Evolutionary conservation across 116 monocot species (phyloP), one percentile per base, ranked within the genome.

Genomic region (Zostera marina): DNA sequence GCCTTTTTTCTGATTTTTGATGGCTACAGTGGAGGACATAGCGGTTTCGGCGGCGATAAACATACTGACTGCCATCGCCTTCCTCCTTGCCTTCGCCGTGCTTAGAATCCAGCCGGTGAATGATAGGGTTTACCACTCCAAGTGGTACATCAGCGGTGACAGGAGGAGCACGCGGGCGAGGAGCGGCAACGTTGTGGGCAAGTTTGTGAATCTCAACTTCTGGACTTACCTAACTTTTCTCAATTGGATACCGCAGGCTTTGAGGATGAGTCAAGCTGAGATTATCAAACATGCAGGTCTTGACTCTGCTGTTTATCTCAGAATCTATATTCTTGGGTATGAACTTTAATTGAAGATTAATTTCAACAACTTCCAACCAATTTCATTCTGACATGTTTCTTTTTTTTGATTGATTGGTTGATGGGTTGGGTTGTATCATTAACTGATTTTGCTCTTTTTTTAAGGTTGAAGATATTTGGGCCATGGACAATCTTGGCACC

Each of bases 291-390:
- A 94, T 60, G 93, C 93, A 10, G 93, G 93, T 9, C 76, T 94
- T 17, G 93, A 94, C 52, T 94, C 93, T 24, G 93, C 77, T 13
- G 57, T 94, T 43, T 94, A 81, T 53, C 75, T 94, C 38, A 68
- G 88, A 66, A 79, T 94, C 70, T 94, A 88, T 70, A 73, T 84
- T 69, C 88, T 94, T 12, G 93, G 93, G 93, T 93, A 54, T 4
- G 32, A 32, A 32, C 32, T 32, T 32, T 2, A 32, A 32, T 5
- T 5, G n/a, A n/a, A n/a, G n/a, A n/a, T n/a, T n/a, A n/a, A n/a
- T n/a, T n/a, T n/a, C n/a, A n/a, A n/a, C n/a, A n/a, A n/a, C 32
- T 4, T 2, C 49, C 49, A 16, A 20, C 49, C 8, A 1, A 51
- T 13, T 8, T 51, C 20, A 19, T 17, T 49, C 16, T 4, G 49